Percentiles rank a stretch among this genome's conserved stretches.
Evolutionary conservation across 176 grass and related monocot species (phyloP).

Genomic region (Eragrostis nindensis): DNA sequence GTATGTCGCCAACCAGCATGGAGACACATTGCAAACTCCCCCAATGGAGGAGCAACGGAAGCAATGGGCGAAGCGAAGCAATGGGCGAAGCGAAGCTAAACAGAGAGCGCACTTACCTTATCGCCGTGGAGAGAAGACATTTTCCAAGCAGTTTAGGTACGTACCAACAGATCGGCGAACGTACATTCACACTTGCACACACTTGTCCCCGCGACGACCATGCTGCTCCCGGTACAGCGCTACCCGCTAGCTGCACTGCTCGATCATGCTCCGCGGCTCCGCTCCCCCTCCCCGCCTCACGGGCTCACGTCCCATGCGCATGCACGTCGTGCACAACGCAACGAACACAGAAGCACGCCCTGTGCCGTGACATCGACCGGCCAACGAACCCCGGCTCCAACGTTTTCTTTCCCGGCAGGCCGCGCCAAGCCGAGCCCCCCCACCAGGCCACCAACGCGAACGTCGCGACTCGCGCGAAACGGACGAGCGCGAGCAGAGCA

Average conservation of each 20-base stretch:
- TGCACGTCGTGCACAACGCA: not conserved
- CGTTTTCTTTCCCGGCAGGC: not conserved
- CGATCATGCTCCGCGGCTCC: not conserved
- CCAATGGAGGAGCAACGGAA: no score
- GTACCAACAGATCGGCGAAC: not conserved
- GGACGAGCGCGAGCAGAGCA: no score
- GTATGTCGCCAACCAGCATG: no score
- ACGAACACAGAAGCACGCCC: not conserved
- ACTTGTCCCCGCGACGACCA: not conserved
- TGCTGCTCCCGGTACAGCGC: not conserved
- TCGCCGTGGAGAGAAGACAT: no score
- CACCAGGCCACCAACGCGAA: constrained; percentile 7
- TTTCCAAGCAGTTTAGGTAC: no score
- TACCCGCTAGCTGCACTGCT: not conserved
- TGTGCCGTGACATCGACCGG: not conserved
- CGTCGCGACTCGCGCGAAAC: constrained; percentile 31
- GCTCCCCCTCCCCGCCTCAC: not conserved
- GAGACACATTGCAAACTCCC: no score
- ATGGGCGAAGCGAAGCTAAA: no score
- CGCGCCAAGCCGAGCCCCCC: not conserved
- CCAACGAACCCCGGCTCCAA: not conserved
- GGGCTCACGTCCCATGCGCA: not conserved
- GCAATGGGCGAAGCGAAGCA: no score
- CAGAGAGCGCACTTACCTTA: no score
- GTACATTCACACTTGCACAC: not conserved